Evolutionary conservation across 306 rosid genomes (phyloP), one percentile per base, ranked within the genome.

Genomic region (Parietaria judaica): DNA sequence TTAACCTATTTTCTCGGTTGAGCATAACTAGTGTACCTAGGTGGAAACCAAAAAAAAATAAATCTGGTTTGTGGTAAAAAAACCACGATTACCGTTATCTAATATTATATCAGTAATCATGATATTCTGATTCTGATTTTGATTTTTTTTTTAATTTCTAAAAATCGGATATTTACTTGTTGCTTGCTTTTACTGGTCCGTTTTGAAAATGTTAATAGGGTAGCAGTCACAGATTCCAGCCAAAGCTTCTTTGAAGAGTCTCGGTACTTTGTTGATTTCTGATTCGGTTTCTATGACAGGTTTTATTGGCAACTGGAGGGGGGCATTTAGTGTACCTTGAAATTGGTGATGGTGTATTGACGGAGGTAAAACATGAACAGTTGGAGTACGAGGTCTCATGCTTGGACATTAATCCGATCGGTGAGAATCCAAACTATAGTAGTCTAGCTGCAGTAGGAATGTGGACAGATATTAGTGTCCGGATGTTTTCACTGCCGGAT

Each of bases 391-490:
- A 94, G 81, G 73, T 94, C 69, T 88, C 99, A 67, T 88, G 97
- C 83, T 87, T 94, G 7, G 97, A 94, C 83, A 86, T 94, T 65
- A 88, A 94, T 64, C 99, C 99, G 31, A 94, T 94, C 36, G 94
- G 95, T 48, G 99, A 84, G 61, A 78, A 84, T 65, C 84, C 89
- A 61, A 74, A 79, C 67, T 85, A 68, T 49, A 94, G 99, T 74
- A 75, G 82, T 56, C 90, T 94, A 48, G 99, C 99, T 45, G 99
- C 90, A 49, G 87, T 94, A 76, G 99, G 99, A 59, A 88, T 94
- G 99, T 94, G 95, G 99, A 94, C 97, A 2, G 97, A 94, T 82
- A 88, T 94, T 45, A 84, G 99, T 69, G 94, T 94, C 62, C 77
- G 83, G 53, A 72, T 94, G 66, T 89, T 88, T 76, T 84, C 94